Base-by-base conservation (phyloP, 2,329 filamentous ascomycete species). In the Colletotrichum orbiculare region DNA sequence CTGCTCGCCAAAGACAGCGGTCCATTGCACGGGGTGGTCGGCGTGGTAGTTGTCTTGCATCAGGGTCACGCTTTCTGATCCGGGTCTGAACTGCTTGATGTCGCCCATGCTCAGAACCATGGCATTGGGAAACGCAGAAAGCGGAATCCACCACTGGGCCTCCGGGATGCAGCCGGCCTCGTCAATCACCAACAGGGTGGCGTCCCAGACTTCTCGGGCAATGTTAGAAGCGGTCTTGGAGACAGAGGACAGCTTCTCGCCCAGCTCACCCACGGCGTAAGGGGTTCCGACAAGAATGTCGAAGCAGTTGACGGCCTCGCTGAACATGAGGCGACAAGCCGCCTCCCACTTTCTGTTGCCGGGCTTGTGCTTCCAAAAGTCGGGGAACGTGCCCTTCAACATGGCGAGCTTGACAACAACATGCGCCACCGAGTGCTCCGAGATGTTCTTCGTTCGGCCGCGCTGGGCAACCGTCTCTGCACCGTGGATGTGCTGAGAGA, bases 91-190 rank as follows among this genome's bases (percentile, higher is more conserved):
- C 17, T 60, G 55, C 33, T 35, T 34, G n/a, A 43, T 60, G 48
- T 64, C 60, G 11, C 60, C 60, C 43, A 53, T 43, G 3, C 13
- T 60, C 4, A 64, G 17, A 2, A 64, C 42, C 13, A 42, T 15
- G 2, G 54, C 47, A 15, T 59, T 42, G 2, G 47, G 54, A 15
- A 64, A 60, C 2, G 17, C 17, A 0, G 56, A 38, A 6, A 64
- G 9, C 7, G 60, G 47, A 11, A 64, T 64, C 60, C 60, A 64
- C 47, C 46, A 64, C 9, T 54, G 54, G 33, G 47, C 37, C 37
- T 64, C 60, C 3, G 60, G 54, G 8, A 64, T 58, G 5, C 54
- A 47, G 3, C 54, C 60, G 38, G 55, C 47, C n/a, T 64, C 60
- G 41, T 64, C 60, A 15, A 60, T 39, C 11, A 64, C 17, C 11